phyloP scores from a whole-genome alignment of 495 filamentous ascomycete species.

The Penicillium subrubescens region DNA sequence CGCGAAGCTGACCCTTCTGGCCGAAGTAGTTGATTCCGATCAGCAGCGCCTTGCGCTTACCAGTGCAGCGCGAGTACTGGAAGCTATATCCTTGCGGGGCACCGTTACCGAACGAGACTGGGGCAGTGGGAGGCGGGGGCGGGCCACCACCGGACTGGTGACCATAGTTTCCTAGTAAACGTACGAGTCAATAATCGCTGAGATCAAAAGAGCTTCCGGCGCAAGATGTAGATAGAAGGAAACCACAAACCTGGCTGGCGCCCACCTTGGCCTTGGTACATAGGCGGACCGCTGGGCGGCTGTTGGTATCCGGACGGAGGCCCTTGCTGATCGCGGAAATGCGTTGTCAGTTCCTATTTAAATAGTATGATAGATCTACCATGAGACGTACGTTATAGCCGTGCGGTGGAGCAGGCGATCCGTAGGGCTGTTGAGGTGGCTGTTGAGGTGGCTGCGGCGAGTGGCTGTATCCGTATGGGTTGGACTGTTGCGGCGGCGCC shows the following conservation, averaged over 20 bases:
- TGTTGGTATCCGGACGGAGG: slow-evolving; percentile 41
- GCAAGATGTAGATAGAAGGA: background rate
- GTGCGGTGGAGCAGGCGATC: slow-evolving; percentile 43
- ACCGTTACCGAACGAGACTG: slow-evolving; percentile 71
- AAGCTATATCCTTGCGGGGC: slow-evolving; percentile 80
- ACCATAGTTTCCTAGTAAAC: slow-evolving; percentile 18
- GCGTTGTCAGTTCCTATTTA: slow-evolving; percentile 3
- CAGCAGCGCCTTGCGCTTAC: slow-evolving; percentile 85
- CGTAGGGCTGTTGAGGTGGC: slow-evolving; percentile 40
- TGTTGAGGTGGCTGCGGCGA: slow-evolving; percentile 44
- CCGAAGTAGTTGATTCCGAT: slow-evolving; percentile 99
- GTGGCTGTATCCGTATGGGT: slow-evolving; percentile 50
- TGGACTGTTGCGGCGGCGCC: slow-evolving; percentile 38
- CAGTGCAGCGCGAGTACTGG: slow-evolving; percentile 91
- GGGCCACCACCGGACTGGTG: slow-evolving; percentile 32
- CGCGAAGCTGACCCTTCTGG: slow-evolving; percentile 86
- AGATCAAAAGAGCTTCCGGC: background rate
- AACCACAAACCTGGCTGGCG: slow-evolving; percentile 39
- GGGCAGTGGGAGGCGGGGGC: slow-evolving; percentile 42
- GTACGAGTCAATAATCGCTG: background rate
- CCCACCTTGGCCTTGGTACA: slow-evolving; percentile 33
- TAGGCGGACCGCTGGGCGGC: slow-evolving; percentile 34
- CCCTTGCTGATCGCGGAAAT: slow-evolving; percentile 15
- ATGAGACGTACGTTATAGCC: slow-evolving; percentile 43
- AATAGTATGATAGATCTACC: background rate